Conservation (phyloP, 2,329 filamentous ascomycete genomes). For the Rugonectria rugulosa region DNA sequence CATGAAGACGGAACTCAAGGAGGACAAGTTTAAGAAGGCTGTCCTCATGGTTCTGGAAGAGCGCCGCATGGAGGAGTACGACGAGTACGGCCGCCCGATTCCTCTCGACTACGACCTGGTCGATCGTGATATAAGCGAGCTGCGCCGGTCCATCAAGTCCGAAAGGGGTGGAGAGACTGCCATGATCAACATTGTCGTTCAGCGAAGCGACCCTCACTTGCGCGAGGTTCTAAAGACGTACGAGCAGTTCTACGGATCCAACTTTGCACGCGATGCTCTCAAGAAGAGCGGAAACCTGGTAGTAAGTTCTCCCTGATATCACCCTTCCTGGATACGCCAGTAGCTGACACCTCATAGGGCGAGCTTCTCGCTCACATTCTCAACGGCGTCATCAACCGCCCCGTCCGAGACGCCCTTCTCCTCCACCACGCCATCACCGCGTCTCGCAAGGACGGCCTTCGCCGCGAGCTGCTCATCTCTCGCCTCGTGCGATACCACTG, state of each 20-base stretch:
- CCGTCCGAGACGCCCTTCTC: slow-evolving; percentile 89
- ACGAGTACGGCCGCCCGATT: slow-evolving; percentile 66
- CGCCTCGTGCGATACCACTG: slow-evolving; percentile 90
- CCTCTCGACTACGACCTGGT: slow-evolving; percentile 67
- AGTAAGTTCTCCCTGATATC: slow-evolving; percentile 62
- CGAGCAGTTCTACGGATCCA: slow-evolving; percentile 74
- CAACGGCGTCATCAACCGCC: slow-evolving; percentile 95
- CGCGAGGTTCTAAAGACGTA: slow-evolving; percentile 81
- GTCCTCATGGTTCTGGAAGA: slow-evolving; percentile 86
- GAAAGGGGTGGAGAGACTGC: slow-evolving; percentile 85
- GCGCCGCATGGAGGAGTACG: slow-evolving; percentile 81
- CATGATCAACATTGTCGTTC: slow-evolving; percentile 86
- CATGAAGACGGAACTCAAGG: slow-evolving; percentile 91
- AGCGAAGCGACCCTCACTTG: slow-evolving; percentile 82
- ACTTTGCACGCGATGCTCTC: slow-evolving; percentile 88
- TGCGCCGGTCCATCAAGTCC: slow-evolving; percentile 72
- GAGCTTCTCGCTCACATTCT: slow-evolving; percentile 94
- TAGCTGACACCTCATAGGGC: slow-evolving; percentile 65
- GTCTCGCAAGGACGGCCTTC: slow-evolving; percentile 72
- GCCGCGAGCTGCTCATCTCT: slow-evolving; percentile 87
- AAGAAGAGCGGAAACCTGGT: slow-evolving; percentile 91
- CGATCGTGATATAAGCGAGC: slow-evolving; percentile 73
- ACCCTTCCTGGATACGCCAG: not conserved
- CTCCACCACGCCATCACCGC: slow-evolving; percentile 88
- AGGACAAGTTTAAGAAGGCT: slow-evolving; percentile 94